A percentile compares a stretch with the other conserved stretches of the same genome.
Conservation (phyloP, 495 filamentous ascomycete genomes). For the Aspergillus bridgeri region DNA sequence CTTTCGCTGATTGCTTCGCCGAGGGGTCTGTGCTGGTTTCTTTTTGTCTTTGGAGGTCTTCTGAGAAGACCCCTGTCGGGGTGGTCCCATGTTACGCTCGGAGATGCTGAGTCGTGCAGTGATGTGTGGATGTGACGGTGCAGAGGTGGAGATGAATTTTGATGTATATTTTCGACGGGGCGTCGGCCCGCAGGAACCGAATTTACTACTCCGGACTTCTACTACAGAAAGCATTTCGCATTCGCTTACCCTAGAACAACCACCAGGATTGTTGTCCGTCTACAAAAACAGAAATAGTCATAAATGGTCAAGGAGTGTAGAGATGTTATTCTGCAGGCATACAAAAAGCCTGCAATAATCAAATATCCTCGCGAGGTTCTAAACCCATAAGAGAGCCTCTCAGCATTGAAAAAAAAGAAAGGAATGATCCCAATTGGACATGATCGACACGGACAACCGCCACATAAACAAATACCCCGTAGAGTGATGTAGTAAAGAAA, state of each 20-base stretch:
- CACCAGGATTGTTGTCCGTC: neutral
- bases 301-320: constrained; percentile 12
- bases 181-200: neutral
- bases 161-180: constrained; percentile 3
- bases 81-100: constrained; percentile 10
- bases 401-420: neutral
- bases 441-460: constrained; percentile 6
- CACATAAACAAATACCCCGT: constrained; percentile 12
- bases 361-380: constrained; percentile 6
- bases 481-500: constrained; percentile 10
- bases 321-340: constrained; percentile 14
- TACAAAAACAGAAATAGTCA: neutral
- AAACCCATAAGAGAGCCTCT: constrained; percentile 8
- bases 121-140: neutral
- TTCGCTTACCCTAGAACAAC: neutral
- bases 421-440: constrained; percentile 8
- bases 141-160: neutral
- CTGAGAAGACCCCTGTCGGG: neutral
- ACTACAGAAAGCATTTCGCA: no score
- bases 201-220: neutral
- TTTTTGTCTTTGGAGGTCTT: constrained; percentile 13
- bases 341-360: constrained; percentile 2
- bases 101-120: neutral
- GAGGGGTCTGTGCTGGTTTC: constrained; percentile 10
- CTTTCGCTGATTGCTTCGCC: constrained; percentile 11